phyloP scores from a whole-genome alignment of 1,139 yeast species.

The Scheffersomyces titani region DNA sequence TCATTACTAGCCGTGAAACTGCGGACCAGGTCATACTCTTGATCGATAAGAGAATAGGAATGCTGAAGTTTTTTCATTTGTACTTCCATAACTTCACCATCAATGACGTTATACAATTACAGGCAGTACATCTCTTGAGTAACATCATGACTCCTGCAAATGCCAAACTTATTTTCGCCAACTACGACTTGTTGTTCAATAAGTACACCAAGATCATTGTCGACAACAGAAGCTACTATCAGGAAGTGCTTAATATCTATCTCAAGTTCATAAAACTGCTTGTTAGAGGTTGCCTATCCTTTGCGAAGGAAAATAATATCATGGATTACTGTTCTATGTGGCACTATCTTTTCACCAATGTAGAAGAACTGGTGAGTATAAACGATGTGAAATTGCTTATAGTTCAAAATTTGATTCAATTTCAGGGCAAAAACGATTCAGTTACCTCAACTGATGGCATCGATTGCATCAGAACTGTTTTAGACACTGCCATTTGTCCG shows the following conservation, averaged over 20 bases:
- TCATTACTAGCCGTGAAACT: slow-evolving; percentile 22
- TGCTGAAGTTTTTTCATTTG: slow-evolving; percentile 17
- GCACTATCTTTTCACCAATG: slow-evolving; percentile 11
- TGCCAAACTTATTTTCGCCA: slow-evolving; percentile 9
- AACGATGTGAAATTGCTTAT: slow-evolving; percentile 16
- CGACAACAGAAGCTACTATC: slow-evolving; percentile 40
- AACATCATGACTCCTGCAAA: slow-evolving; percentile 26
- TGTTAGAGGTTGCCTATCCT: slow-evolving; percentile 14
- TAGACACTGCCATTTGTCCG: slow-evolving; percentile 7
- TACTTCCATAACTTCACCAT: slow-evolving; percentile 23
- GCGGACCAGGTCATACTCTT: slow-evolving; percentile 14
- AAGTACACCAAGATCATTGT: slow-evolving; percentile 29
- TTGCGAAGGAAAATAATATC: slow-evolving; percentile 10
- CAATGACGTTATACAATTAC: slow-evolving; percentile 41
- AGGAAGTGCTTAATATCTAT: slow-evolving; percentile 30
- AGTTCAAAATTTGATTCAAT: slow-evolving; percentile 13
- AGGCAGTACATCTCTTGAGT: slow-evolving; percentile 38
- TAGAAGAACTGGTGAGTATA: neutral
- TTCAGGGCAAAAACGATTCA: neutral
- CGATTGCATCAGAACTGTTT: slow-evolving; percentile 9
- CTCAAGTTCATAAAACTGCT: slow-evolving; percentile 34
- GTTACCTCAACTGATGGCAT: slow-evolving; percentile 7
- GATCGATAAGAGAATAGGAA: slow-evolving; percentile 11
- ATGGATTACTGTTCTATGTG: slow-evolving; percentile 18
- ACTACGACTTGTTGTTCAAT: slow-evolving; percentile 12